Conservation (phyloP, 2,329 filamentous ascomycete species). For the Hymenoscyphus fructigenus region DNA sequence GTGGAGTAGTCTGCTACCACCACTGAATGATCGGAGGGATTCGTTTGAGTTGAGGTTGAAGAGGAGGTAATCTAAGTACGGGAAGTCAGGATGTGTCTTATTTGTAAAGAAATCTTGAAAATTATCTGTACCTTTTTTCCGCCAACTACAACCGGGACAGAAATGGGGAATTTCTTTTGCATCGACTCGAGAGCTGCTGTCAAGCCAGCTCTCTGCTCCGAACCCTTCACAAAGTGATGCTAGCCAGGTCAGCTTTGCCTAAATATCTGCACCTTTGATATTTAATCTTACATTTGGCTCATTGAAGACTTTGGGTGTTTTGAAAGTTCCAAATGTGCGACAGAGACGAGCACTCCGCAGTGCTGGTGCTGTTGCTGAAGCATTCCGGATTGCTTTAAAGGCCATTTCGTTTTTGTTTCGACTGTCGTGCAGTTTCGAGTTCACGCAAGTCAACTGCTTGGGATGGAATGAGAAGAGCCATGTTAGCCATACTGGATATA, state of each 20-base stretch:
- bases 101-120: no score
- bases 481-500: no score
- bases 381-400: no score
- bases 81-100: conserved; percentile 1
- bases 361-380: no score
- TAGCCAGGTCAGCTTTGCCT: conserved; percentile 40
- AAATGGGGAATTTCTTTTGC: no score
- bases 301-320: conserved; percentile 81
- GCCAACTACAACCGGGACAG: conserved; percentile 76
- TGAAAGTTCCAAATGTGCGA: conserved; percentile 69
- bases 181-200: conserved; percentile 39
- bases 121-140: conserved; percentile 67
- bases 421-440: no score
- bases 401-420: no score
- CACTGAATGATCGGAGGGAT: conserved; percentile 77
- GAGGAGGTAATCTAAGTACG: conserved; percentile 63
- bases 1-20: conserved; percentile 82
- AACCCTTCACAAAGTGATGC: conserved; percentile 88
- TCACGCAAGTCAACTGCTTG: no score
- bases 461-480: no score
- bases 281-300: conserved; percentile 81
- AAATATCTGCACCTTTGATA: background rate
- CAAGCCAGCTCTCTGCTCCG: conserved; percentile 68
- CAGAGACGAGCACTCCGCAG: conserved; percentile 25
- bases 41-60: conserved; percentile 67